A percentile compares a stretch with the other conserved stretches of the same genome.
phyloP scores from a whole-genome alignment of 116 monocot genomes.

The Dioscorea cayenensis region DNA sequence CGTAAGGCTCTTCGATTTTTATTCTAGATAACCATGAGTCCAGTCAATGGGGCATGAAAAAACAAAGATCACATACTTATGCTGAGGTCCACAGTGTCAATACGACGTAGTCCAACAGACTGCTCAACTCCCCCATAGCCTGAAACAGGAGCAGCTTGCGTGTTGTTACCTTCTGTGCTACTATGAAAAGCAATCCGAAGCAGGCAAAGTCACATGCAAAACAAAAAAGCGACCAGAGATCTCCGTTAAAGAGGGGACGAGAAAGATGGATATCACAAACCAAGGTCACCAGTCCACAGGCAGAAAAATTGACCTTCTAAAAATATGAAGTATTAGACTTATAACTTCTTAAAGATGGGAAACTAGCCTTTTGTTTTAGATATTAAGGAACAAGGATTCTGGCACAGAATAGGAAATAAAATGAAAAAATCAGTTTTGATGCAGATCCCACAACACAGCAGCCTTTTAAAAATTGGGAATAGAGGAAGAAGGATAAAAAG shows the following conservation, averaged over 20 bases:
- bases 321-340: neutral
- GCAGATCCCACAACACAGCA: no score
- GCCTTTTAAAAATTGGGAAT: no score
- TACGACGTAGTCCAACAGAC: conserved; percentile 27
- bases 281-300: neutral
- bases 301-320: neutral
- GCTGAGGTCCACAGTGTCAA: conserved; percentile 14
- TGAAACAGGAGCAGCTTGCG: conserved; percentile 24
- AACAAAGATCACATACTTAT: conserved; percentile 19
- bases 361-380: neutral
- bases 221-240: neutral
- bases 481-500: no score
- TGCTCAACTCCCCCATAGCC: conserved; percentile 27
- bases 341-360: neutral
- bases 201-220: neutral
- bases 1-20: no score
- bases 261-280: neutral
- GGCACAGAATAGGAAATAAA: no score
- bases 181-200: conserved; percentile 6
- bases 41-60: neutral
- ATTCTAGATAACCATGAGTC: neutral
- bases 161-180: conserved; percentile 27
- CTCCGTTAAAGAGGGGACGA: neutral
- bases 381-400: no score
- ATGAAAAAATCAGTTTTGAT: no score